Conservation (phyloP, 495 filamentous ascomycete genomes). For the Penicillium daleae region DNA sequence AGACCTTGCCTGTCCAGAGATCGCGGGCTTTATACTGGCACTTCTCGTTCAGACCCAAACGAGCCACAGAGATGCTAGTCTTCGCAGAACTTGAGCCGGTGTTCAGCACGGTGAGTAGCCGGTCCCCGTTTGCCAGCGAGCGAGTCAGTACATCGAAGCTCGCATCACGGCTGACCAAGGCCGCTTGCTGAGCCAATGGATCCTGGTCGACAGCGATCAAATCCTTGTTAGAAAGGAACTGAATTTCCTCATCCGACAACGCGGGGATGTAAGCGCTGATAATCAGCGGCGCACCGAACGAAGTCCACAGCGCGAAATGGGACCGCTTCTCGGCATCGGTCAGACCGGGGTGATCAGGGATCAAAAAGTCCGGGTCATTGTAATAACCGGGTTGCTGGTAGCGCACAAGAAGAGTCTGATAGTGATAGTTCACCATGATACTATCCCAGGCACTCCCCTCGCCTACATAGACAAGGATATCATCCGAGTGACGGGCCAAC, state of each 20-base stretch:
- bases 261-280: constrained; percentile 46
- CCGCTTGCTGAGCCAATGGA: constrained; percentile 43
- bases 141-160: constrained; percentile 38
- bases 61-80: constrained; percentile 21
- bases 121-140: constrained; percentile 35
- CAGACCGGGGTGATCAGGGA: constrained; percentile 43
- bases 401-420: constrained; percentile 40
- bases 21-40: constrained; percentile 29
- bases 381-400: constrained; percentile 49
- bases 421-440: constrained; percentile 47
- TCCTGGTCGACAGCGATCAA: constrained; percentile 48
- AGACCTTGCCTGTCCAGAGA: constrained; percentile 24
- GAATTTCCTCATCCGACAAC: constrained; percentile 35
- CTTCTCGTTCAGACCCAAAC: constrained; percentile 27
- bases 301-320: constrained; percentile 49
- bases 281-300: constrained; percentile 44
- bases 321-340: constrained; percentile 41
- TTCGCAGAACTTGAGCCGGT: constrained; percentile 25
- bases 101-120: constrained; percentile 40
- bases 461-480: constrained; percentile 42
- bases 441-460: constrained; percentile 43
- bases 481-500: constrained; percentile 47
- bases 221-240: constrained; percentile 39
- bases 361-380: constrained; percentile 51
- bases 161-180: constrained; percentile 41